phyloP scores from a whole-genome alignment of 441 rosid genomes.

The Caryocar brasiliense region DNA sequence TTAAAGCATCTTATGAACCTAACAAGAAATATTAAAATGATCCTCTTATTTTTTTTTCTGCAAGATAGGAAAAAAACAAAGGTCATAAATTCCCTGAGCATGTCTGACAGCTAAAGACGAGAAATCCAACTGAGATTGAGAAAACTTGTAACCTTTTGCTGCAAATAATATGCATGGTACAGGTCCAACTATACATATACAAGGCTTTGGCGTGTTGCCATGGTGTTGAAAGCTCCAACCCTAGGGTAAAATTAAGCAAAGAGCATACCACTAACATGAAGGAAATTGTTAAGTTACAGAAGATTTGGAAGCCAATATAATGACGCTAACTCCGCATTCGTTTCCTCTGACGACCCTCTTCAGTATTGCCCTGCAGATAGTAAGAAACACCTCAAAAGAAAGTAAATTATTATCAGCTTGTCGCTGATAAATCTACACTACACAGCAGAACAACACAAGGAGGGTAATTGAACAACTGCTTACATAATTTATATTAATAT shows the following conservation, averaged over 20 bases:
- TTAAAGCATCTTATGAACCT: background rate
- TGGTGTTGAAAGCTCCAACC: conserved; percentile 19
- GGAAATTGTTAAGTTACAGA: conserved; percentile 31
- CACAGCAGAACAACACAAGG: background rate
- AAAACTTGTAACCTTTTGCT: conserved; percentile 16
- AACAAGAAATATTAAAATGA: background rate
- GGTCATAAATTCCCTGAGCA: background rate
- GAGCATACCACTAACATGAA: conserved; percentile 20
- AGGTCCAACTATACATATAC: conserved; percentile 45
- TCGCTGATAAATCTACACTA: too few species aligned
- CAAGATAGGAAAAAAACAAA: background rate
- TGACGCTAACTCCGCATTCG: conserved; percentile 47
- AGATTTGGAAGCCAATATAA: conserved; percentile 28
- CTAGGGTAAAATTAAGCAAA: conserved; percentile 17
- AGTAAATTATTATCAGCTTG: background rate
- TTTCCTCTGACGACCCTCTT: conserved; percentile 69
- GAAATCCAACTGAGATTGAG: conserved; percentile 6
- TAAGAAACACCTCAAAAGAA: background rate
- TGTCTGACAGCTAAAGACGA: conserved; percentile 2
- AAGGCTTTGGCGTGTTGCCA: conserved; percentile 22
- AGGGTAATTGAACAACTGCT: too few species aligned
- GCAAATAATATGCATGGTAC: conserved; percentile 30
- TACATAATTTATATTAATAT: too few species aligned
- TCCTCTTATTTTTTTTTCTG: background rate
- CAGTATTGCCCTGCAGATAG: conserved; percentile 54